Percentiles rank a stretch among this genome's conserved stretches.
phyloP scores from a whole-genome alignment of 345 rosid genomes.

The Psidium friedrichsthalianum region DNA sequence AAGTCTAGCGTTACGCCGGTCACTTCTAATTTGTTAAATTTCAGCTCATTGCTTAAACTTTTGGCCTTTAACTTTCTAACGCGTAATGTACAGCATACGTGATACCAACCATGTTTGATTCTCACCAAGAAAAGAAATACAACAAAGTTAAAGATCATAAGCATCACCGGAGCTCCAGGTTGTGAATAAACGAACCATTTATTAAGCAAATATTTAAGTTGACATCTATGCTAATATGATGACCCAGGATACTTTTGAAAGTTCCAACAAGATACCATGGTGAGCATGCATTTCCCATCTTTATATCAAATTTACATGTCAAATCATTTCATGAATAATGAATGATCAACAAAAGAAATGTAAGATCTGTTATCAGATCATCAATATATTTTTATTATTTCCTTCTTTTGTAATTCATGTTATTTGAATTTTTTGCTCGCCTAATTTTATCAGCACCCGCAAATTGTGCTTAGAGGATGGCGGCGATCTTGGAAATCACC shows the following conservation, averaged over 20 bases:
- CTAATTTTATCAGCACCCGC: not conserved
- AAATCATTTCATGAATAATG: not conserved
- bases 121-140: not conserved
- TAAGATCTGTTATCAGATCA: rapidly evolving
- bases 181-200: not conserved
- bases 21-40: not conserved
- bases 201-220: not conserved
- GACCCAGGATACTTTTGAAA: not conserved
- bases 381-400: not conserved
- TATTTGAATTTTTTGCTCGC: not conserved
- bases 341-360: not conserved
- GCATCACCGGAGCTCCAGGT: not conserved
- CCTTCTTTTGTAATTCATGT: not conserved
- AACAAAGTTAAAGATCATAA: not conserved
- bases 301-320: not conserved
- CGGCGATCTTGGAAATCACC: not conserved
- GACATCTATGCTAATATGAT: not conserved
- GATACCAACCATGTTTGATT: not conserved
- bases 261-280: not conserved
- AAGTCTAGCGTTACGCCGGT: not conserved
- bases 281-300: not conserved
- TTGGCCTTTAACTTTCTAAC: not conserved
- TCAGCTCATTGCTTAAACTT: not conserved
- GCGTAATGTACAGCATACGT: not conserved
- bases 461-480: not conserved